These are phyloP conservation scores for Cercospora sp. DNA, from an alignment of 2,329 filamentous ascomycete genomes.

Conservation along the genomic window DNA sequence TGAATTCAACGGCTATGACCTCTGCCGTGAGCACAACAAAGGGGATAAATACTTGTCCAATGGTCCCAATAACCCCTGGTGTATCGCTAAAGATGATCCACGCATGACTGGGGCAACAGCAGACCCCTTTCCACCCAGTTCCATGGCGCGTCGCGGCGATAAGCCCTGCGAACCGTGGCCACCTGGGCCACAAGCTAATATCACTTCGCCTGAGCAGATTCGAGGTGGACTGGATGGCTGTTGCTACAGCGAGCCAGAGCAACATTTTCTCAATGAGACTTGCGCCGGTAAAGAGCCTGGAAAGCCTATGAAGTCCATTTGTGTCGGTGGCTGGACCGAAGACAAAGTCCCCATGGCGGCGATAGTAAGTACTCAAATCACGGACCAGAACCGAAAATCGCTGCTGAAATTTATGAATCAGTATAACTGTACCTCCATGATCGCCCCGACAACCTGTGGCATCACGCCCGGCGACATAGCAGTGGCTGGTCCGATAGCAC, in stretches of 20 bases:
- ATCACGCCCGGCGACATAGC: background rate
- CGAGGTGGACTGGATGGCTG: background rate
- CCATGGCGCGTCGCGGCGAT: background rate
- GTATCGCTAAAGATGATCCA: too few species aligned
- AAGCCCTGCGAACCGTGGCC: background rate
- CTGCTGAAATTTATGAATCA: background rate
- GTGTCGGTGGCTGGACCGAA: background rate
- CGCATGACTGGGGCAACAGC: too few species aligned
- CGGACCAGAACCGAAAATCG: background rate
- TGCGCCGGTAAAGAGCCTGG: background rate
- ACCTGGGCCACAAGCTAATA: background rate
- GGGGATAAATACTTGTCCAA: background rate
- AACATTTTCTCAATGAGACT: background rate
- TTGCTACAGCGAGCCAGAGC: background rate
- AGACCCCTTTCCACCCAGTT: too few species aligned
- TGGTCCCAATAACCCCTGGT: too few species aligned
- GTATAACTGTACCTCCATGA: background rate
- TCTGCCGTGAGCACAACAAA: background rate
- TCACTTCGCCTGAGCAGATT: background rate
- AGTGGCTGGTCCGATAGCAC: background rate
- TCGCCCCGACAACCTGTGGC: background rate
- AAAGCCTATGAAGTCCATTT: background rate
- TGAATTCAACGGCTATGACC: too few species aligned
- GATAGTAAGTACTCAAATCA: background rate
- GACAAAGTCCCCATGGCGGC: background rate